A percentile compares a stretch with the other conserved stretches of the same genome.
These are phyloP conservation scores for Mortierella sp. DNA, from an alignment of 371 early-diverging fungal genomes.

Conservation along the genomic window DNA sequence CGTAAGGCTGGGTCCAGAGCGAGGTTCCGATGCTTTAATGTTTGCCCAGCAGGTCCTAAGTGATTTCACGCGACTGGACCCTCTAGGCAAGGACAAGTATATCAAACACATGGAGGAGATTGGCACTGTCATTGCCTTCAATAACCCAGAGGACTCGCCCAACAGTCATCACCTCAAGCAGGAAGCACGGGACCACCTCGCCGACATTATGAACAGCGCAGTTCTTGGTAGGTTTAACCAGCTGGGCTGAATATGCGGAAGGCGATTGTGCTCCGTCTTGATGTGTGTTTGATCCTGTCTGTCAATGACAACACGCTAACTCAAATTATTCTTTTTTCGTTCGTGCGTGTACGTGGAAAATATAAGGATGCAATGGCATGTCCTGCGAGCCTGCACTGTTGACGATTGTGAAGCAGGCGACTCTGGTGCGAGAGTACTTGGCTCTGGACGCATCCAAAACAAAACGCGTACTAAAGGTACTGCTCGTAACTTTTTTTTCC, in stretches of 20 bases:
- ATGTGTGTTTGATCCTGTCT: not conserved
- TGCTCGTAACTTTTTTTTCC: not conserved
- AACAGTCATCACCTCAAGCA: slow-evolving; percentile 48
- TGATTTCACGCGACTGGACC: slow-evolving; percentile 35
- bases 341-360: not conserved
- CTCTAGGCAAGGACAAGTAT: slow-evolving; percentile 39
- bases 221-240: slow-evolving; percentile 53
- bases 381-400: slow-evolving; percentile 56
- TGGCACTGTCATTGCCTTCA: slow-evolving; percentile 51
- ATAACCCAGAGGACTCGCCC: slow-evolving; percentile 58
- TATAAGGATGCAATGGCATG: slow-evolving; percentile 52
- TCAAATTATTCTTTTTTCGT: not conserved
- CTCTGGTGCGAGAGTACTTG: slow-evolving; percentile 56
- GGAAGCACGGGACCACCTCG: slow-evolving; percentile 57
- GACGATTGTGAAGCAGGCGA: slow-evolving; percentile 59
- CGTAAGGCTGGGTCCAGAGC: slow-evolving; percentile 49
- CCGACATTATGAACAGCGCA: slow-evolving; percentile 61
- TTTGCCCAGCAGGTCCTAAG: slow-evolving; percentile 57
- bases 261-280: not conserved
- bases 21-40: slow-evolving; percentile 49
- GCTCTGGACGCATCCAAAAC: slow-evolving; percentile 39
- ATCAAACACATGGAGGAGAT: slow-evolving; percentile 40
- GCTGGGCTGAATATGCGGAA: not conserved
- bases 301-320: not conserved
- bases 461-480: slow-evolving; percentile 50